Evolutionary conservation across 257 asterid species (phyloP).

Genomic region (Penstemon newberryi): DNA sequence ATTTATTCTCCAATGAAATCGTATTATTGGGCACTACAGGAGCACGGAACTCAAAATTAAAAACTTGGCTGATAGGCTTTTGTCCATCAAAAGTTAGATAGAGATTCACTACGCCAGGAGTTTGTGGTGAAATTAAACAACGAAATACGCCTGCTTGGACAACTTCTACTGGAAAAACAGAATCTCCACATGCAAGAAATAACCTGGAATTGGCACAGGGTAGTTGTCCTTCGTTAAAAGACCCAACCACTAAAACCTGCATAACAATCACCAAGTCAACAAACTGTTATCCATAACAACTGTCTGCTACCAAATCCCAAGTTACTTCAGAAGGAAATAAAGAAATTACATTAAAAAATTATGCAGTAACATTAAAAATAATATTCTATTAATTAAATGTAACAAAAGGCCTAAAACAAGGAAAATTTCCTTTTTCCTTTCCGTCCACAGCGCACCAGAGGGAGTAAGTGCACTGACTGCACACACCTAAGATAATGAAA

Average conservation of each 20-base stretch:
- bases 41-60: constrained; percentile 71
- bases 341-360: not conserved
- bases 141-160: constrained; percentile 84
- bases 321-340: not conserved
- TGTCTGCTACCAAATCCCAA: not conserved
- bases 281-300: not conserved
- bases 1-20: constrained; percentile 40
- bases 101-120: constrained; percentile 65
- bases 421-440: not conserved
- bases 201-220: constrained; percentile 44
- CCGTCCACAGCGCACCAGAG: not conserved
- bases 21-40: constrained; percentile 41
- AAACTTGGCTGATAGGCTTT: constrained; percentile 73
- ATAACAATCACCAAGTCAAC: constrained; percentile 31
- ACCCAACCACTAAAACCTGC: constrained; percentile 85
- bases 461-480: constrained; percentile 8
- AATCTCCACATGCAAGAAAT: constrained; percentile 72
- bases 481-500: too few relatives aligned
- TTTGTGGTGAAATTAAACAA: constrained; percentile 61
- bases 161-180: constrained; percentile 51
- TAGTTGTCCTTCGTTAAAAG: constrained; percentile 51
- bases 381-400: not conserved
- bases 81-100: constrained; percentile 79
- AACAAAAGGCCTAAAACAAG: constrained; percentile 7
- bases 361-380: not conserved